Percentiles rank a stretch among this genome's conserved stretches.
These are phyloP conservation scores for Yamadazyma dendronema DNA, from an alignment of 1,139 yeast species.

Conservation along the genomic window DNA sequence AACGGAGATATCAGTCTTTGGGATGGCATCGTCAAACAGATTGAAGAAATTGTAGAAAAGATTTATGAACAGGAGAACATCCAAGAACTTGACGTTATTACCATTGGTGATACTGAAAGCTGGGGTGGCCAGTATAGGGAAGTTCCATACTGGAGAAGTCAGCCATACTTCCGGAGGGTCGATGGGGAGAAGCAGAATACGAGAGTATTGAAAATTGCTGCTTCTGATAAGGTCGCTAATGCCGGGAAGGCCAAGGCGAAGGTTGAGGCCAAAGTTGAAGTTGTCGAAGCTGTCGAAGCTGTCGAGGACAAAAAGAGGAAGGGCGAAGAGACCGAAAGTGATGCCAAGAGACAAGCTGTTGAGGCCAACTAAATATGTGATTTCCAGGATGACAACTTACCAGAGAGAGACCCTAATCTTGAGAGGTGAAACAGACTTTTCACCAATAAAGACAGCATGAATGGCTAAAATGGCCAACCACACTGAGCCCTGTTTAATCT, in stretches of 20 bases:
- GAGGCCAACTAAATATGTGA: too few relatives aligned
- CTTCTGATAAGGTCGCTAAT: slow-evolving; percentile 18
- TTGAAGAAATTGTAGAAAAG: slow-evolving; percentile 62
- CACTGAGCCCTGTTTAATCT: too few relatives aligned
- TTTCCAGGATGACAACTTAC: background rate
- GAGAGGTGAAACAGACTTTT: too few relatives aligned
- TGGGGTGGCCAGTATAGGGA: slow-evolving; percentile 84
- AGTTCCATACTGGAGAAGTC: slow-evolving; percentile 97
- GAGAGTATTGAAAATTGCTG: slow-evolving; percentile 41
- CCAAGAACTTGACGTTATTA: slow-evolving; percentile 48
- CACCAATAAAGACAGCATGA: too few relatives aligned
- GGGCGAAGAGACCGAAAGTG: background rate
- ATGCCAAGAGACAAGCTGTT: background rate
- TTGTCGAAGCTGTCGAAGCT: background rate
- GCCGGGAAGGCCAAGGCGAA: slow-evolving; percentile 6
- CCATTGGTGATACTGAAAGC: slow-evolving; percentile 51
- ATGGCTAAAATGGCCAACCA: too few relatives aligned
- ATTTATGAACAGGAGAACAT: slow-evolving; percentile 48
- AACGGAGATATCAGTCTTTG: slow-evolving; percentile 54
- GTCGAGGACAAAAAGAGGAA: background rate
- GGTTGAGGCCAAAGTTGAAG: slow-evolving; percentile 3
- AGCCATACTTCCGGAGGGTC: slow-evolving; percentile 88
- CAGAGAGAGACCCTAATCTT: too few relatives aligned
- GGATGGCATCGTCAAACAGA: slow-evolving; percentile 65
- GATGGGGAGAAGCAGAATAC: slow-evolving; percentile 59